Percentiles rank a stretch among this genome's conserved stretches.
These are phyloP conservation scores for Crithidia brevicula DNA, from an alignment of 208 protist species.

Conservation along the genomic window DNA sequence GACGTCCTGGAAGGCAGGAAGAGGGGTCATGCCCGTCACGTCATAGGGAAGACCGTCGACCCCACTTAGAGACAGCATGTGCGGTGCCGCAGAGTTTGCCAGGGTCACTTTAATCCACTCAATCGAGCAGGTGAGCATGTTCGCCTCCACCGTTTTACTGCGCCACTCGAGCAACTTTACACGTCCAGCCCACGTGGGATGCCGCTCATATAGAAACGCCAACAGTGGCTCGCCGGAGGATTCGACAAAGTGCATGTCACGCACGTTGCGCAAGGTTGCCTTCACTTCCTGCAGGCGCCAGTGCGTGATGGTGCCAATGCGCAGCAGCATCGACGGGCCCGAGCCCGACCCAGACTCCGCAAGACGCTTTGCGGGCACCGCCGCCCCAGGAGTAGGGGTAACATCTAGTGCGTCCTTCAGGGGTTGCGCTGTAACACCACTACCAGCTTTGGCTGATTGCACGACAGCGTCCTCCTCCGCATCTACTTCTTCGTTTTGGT, in stretches of 20 bases:
- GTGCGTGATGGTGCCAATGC: conserved; percentile 48
- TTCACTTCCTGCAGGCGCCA: conserved; percentile 51
- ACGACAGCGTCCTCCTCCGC: not conserved
- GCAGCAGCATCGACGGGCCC: conserved; percentile 27
- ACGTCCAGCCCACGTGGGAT: conserved; percentile 87
- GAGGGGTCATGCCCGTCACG: conserved; percentile 75
- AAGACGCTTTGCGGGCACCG: not conserved
- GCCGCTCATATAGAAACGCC: conserved; percentile 76
- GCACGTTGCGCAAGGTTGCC: conserved; percentile 69
- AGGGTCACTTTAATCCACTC: conserved; percentile 72
- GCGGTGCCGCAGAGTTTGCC: conserved; percentile 34
- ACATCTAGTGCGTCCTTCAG: not conserved
- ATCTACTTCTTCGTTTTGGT: not conserved
- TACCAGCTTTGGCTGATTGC: not conserved
- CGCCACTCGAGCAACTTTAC: conserved; percentile 84
- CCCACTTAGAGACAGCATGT: conserved; percentile 77
- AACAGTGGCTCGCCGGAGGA: conserved; percentile 78
- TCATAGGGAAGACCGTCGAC: conserved; percentile 85
- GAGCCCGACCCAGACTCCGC: not conserved
- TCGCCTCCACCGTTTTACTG: conserved; percentile 70
- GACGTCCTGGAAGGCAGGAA: conserved; percentile 65
- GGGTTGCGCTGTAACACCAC: not conserved
- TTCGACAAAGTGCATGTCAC: conserved; percentile 88
- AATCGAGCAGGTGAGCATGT: conserved; percentile 84
- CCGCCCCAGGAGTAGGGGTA: not conserved